Base-by-base conservation (phyloP, 176 grass and related monocot genomes). In the Chrysopogon serrulatus region DNA sequence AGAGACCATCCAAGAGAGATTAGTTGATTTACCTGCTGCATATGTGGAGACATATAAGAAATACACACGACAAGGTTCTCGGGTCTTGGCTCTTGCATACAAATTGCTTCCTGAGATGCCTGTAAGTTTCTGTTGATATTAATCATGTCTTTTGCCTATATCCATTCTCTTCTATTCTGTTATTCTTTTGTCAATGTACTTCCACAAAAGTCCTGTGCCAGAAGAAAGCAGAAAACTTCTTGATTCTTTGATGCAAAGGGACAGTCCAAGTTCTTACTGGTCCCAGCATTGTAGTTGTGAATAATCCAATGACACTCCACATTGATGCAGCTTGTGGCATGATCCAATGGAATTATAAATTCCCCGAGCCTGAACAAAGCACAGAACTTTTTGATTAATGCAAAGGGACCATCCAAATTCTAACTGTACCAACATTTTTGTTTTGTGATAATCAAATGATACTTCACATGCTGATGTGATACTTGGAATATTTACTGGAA, bases 31-130 rank as follows among this genome's bases (percentile, higher is more conserved):
- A 83, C 93, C 96, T 87, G 24, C 93, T 43, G 74, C 78, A 40
- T 99, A 99, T 89, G 93, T 99, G 77, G 93, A 99, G 76, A 96
- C 91, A 68, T 99, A 99, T 78, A 99, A 99, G 75, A 99, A 94
- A 62, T 99, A 96, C 85, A 99, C 96, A 1, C 85, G 96, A 0
- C 96, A 99, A 74, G 96, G 96, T 27, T 99, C 96, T 81, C 91
- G 96, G 36, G 96, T 99, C 67, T 86, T 96, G 84, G 91, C 96
- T 87, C 96, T 99, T 80, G 96, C 96, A 40, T 99, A 94, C 59
- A 99, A 96, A 84, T 44, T 74, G 26, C 96, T 99, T 89, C 91
- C 91, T 16, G 96, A 99, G 19, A 96, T 99, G 93, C 82, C 96
- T 92, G 96, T 99, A 92, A 90, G 94, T 85, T 88, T 19, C 10